Conservation (phyloP, 371 early-diverging fungal species). For the Batkoa obscura region DNA sequence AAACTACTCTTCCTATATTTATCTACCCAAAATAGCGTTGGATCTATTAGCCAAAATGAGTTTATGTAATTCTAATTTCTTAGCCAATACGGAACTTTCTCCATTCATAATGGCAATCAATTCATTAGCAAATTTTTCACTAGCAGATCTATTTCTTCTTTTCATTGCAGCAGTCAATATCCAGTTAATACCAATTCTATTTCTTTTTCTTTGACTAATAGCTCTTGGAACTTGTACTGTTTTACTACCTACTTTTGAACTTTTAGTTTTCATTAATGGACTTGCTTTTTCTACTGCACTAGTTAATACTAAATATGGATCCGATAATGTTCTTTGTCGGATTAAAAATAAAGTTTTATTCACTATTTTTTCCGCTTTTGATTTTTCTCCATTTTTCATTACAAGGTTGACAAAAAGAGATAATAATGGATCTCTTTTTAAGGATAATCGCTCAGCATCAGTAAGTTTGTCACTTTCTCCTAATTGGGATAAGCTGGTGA, state of each 20-base stretch:
- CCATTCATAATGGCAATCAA: constrained; percentile 61
- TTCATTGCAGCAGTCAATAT: constrained; percentile 55
- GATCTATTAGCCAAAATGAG: constrained; percentile 58
- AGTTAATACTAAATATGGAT: constrained; percentile 39
- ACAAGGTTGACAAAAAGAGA: constrained; percentile 64
- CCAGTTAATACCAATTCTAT: constrained; percentile 74
- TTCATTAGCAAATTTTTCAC: constrained; percentile 58
- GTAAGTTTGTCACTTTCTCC: not conserved
- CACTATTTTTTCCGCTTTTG: constrained; percentile 47
- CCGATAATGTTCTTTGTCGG: constrained; percentile 31
- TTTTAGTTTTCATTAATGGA: constrained; percentile 56
- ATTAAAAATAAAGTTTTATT: constrained; percentile 47
- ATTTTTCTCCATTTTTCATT: constrained; percentile 73
- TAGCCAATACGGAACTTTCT: constrained; percentile 37
- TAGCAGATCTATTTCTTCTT: constrained; percentile 38
- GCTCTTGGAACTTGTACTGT: constrained; percentile 60
- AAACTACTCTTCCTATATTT: no score
- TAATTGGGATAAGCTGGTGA: no score
- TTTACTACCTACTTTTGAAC: constrained; percentile 57
- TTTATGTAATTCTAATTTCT: constrained; percentile 39
- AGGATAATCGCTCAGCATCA: constrained; percentile 9
- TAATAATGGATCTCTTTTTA: constrained; percentile 41
- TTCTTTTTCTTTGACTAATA: constrained; percentile 55
- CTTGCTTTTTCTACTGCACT: constrained; percentile 54
- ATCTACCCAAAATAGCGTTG: constrained; percentile 17